These are phyloP conservation scores for Hypomontagnella submonticulosa DNA, from an alignment of 495 filamentous ascomycete genomes.

Conservation along the genomic window DNA sequence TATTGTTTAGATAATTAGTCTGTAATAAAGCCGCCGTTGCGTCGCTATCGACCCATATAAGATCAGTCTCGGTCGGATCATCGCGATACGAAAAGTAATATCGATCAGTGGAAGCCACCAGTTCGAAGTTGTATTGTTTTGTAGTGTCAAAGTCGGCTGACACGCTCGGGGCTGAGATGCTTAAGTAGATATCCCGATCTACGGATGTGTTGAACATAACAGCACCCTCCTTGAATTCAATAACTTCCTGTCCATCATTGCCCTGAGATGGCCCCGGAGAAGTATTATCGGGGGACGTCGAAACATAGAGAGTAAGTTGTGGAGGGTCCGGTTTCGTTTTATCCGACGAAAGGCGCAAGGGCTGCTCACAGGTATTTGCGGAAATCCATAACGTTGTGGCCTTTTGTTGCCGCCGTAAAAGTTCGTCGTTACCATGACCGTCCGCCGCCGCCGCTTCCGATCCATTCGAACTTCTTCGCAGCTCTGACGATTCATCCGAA, in stretches of 20 bases:
- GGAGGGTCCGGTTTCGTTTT: slow-evolving; percentile 61
- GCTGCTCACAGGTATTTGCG: slow-evolving; percentile 83
- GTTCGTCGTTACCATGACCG: slow-evolving; percentile 15
- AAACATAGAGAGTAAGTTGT: slow-evolving; percentile 82
- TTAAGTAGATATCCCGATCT: slow-evolving; percentile 75
- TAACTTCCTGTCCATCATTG: slow-evolving; percentile 55
- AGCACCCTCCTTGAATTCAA: slow-evolving; percentile 67
- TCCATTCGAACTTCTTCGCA: slow-evolving; percentile 36
- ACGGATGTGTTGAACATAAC: slow-evolving; percentile 65
- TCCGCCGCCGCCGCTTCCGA: slow-evolving; percentile 28
- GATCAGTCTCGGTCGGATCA: slow-evolving; percentile 55
- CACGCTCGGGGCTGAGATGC: slow-evolving; percentile 73
- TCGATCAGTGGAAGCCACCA: slow-evolving; percentile 83
- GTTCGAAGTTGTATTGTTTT: slow-evolving; percentile 73
- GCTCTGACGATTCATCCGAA: slow-evolving; percentile 19
- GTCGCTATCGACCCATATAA: slow-evolving; percentile 85
- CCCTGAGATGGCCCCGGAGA: slow-evolving; percentile 72
- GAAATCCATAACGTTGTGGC: slow-evolving; percentile 75
- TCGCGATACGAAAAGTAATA: slow-evolving; percentile 72
- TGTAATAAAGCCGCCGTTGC: slow-evolving; percentile 77
- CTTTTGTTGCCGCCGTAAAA: slow-evolving; percentile 43
- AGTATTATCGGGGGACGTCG: slow-evolving; percentile 69
- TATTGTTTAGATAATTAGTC: slow-evolving; percentile 71
- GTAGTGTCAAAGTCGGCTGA: slow-evolving; percentile 63
- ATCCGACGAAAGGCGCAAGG: slow-evolving; percentile 58